These are phyloP conservation scores for Aphanomyces astaci DNA, from an alignment of 352 stramenopile genomes.

Conservation along the genomic window DNA sequence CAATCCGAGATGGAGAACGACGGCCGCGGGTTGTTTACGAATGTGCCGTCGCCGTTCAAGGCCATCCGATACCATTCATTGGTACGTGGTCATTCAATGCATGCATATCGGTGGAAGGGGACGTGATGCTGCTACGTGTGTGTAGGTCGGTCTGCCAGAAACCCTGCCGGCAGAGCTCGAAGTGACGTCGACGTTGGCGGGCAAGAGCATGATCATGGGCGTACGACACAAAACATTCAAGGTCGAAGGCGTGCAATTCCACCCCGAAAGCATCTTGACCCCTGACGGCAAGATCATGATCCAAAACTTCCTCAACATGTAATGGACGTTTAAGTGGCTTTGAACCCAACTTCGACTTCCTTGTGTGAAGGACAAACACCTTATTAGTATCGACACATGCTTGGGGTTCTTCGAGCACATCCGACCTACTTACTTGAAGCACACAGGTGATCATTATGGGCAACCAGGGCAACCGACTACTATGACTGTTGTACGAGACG, in stretches of 20 bases:
- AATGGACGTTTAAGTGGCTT: no score
- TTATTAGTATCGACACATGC: no score
- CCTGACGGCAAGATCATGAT: constrained; percentile 76
- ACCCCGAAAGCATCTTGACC: constrained; percentile 83
- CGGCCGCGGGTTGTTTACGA: constrained; percentile 77
- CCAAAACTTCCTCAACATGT: constrained; percentile 83
- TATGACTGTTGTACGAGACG: no score
- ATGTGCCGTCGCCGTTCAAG: constrained; percentile 67
- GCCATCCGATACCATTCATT: constrained; percentile 86
- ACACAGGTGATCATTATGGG: no score
- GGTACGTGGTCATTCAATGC: constrained; percentile 22
- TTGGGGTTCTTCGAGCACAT: no score
- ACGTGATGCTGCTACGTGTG: background rate
- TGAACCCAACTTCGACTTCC: no score
- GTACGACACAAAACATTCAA: constrained; percentile 82
- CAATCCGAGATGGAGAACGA: constrained; percentile 76
- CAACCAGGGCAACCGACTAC: no score
- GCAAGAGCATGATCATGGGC: constrained; percentile 83
- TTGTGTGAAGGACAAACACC: no score
- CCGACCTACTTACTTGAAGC: no score
- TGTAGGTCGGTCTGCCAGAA: constrained; percentile 52
- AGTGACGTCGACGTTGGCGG: constrained; percentile 76
- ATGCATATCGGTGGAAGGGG: background rate
- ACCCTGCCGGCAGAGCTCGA: constrained; percentile 68
- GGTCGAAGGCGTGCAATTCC: constrained; percentile 84